Percentiles rank a stretch among this genome's conserved stretches.
phyloP scores from a whole-genome alignment of 805 yeast genomes.

The Monosporozyma aerobia region DNA sequence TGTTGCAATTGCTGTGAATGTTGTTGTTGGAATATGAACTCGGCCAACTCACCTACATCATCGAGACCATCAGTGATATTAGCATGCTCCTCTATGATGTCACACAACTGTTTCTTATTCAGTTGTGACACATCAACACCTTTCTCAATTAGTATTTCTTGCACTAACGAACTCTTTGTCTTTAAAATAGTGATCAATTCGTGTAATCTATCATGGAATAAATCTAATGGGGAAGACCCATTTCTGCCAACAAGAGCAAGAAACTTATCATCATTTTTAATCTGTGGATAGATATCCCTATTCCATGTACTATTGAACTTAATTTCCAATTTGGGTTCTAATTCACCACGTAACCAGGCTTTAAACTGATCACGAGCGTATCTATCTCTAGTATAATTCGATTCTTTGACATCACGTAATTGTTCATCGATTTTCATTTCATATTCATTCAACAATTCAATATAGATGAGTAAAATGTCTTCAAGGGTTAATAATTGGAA shows the following conservation, averaged over 20 bases:
- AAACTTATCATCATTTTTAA: conserved; percentile 52
- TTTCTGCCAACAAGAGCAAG: conserved; percentile 56
- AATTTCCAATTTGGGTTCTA: conserved; percentile 16
- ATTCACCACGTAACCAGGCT: conserved; percentile 29
- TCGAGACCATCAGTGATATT: background rate
- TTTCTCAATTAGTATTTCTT: conserved; percentile 33
- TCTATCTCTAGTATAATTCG: conserved; percentile 50
- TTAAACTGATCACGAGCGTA: conserved; percentile 56
- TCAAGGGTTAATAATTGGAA: conserved; percentile 42
- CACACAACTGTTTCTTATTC: background rate
- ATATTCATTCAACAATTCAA: conserved; percentile 23
- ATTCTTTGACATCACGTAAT: conserved; percentile 23
- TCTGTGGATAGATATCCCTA: conserved; percentile 38
- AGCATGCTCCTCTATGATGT: background rate
- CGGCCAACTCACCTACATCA: background rate
- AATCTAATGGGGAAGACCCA: conserved; percentile 70
- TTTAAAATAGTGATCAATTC: conserved; percentile 47
- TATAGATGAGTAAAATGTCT: conserved; percentile 46
- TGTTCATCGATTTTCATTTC: conserved; percentile 18
- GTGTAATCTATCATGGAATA: conserved; percentile 67
- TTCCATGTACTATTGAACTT: conserved; percentile 49
- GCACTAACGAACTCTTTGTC: conserved; percentile 51
- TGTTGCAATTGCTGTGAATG: background rate
- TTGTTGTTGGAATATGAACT: background rate
- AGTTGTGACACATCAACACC: background rate